Conservation (phyloP, 2,329 filamentous ascomycete genomes). For the Emmonsiellopsis sp. region DNA sequence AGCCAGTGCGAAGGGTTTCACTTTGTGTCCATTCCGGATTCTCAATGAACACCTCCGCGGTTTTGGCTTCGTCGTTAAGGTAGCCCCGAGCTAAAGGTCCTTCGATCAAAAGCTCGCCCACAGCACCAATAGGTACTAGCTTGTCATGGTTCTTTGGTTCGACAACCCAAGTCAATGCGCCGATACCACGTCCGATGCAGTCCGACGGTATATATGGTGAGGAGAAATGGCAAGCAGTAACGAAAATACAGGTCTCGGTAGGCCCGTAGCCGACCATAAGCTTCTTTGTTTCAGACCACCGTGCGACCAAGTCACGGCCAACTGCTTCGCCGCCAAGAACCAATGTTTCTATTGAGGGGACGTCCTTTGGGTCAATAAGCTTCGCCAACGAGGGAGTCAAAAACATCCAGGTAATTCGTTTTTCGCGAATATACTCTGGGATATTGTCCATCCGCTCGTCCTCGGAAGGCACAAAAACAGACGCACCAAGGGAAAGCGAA, state of each 20-base stretch:
- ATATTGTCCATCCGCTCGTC: constrained; percentile 38
- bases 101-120: constrained; percentile 32
- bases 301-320: constrained; percentile 18
- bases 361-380: constrained; percentile 27
- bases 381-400: constrained; percentile 49
- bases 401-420: constrained; percentile 43
- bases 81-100: constrained; percentile 29
- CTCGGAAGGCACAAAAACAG: constrained; percentile 36
- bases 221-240: constrained; percentile 9
- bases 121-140: constrained; percentile 23
- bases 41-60: constrained; percentile 10
- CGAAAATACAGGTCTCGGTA: constrained; percentile 13
- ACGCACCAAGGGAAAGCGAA: constrained; percentile 30
- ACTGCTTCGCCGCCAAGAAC: neutral
- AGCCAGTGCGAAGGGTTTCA: constrained; percentile 1
- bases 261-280: constrained; percentile 9
- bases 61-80: constrained; percentile 14
- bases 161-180: constrained; percentile 28
- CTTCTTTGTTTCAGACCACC: constrained; percentile 20
- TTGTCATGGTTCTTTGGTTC: constrained; percentile 29
- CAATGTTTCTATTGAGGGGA: constrained; percentile 27
- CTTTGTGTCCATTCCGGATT: constrained; percentile 8
- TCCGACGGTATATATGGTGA: neutral
- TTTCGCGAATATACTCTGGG: constrained; percentile 35
- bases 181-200: constrained; percentile 9